Base-by-base conservation (phyloP, 78 protist species). In the Pelomyxa schiedti region DNA sequence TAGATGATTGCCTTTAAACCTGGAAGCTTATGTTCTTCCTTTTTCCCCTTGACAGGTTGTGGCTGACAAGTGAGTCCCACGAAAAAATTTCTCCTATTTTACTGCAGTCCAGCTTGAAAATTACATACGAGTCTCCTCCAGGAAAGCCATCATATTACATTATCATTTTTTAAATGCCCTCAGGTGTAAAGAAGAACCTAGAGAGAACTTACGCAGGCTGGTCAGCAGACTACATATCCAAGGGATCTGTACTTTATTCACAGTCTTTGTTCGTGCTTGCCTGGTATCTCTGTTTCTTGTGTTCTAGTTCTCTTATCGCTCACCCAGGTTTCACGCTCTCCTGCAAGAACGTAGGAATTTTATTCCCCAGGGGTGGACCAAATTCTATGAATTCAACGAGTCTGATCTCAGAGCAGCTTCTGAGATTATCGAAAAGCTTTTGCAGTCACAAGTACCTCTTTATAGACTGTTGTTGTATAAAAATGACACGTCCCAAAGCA, bases 311-410 rank as follows among this genome's bases (percentile, higher is more conserved):
- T n/a, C n/a, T n/a, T n/a, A n/a, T n/a, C n/a, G n/a, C n/a, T n/a
- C 94, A n/a, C n/a, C n/a, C n/a, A n/a, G n/a, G n/a, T 63, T 93
- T 28, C 96, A 95, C 52, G 80, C 90, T 24, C 67, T 93, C 30
- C 8, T 92, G 58, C 77, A 58, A 39, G 95, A 90, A 77, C 79
- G 97, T 38, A 58, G 88, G 9, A 79, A 90, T 29, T 92, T 85
- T 76, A 43, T 66, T 1, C 97, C 97, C 8, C 69, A 84, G 28
- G 95, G 96, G 40, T 95, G 95, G 95, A 8, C 86, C 28, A 79
- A 88, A 84, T 1, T 3, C 41, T 92, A 88, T 90, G 96, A 90
- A 71, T 95, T 90, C 75, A 63, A 52, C 39, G 93, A 86, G 8
- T 35, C 81, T 0, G 98, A 95, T n/a, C 73, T 9, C 37, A 39